Evolutionary conservation across 805 yeast genomes (phyloP), one percentile per base, ranked within the genome.

Genomic region (Starmera dryadoides): DNA sequence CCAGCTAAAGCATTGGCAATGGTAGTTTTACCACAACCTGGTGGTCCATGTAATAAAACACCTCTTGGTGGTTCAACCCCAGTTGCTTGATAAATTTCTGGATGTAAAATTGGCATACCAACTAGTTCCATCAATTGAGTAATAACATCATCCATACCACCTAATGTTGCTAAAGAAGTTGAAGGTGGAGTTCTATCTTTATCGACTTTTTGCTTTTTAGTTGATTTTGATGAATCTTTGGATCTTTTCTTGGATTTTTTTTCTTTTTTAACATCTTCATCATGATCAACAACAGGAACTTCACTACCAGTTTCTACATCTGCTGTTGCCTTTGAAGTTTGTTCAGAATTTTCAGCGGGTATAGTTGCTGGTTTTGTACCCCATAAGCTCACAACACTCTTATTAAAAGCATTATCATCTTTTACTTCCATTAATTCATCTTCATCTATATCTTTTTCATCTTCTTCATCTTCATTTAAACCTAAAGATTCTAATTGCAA

Each of bases 11-110:
- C 96, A 59, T 88, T 88, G 3, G 98, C 98, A 39, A 93, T 80
- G 33, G 96, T 82, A 0, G 98, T 93, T 54, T 93, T 93, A 58
- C 98, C 98, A 68, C 98, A 93, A 14, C 98, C 98, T 2, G 98
- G 98, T 0, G 98, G 98, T 0, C 98, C 98, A 59, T 89, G 95
- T n/a, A 93, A 62, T 23, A 93, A 59, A 1, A 93, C 85, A 33
- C 98, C 98, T 20, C 96, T 71, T 16, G 98, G 95, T 15, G 97
- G 97, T 48, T 87, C 95, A 12, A 89, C 89, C 20, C 98, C 98
- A 0, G 95, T 82, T 7, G 89, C 71, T 19, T 67, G 47, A 56
- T 86, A 93, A 2, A 93, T 85, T 59, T 93, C 98, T 0, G 98
- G 97, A 53, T 93, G 98, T 17, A 85, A 62, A 25, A 93, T 80